These are phyloP conservation scores for Xylaria sp. DNA, from an alignment of 2,329 filamentous ascomycete genomes.

Conservation along the genomic window DNA sequence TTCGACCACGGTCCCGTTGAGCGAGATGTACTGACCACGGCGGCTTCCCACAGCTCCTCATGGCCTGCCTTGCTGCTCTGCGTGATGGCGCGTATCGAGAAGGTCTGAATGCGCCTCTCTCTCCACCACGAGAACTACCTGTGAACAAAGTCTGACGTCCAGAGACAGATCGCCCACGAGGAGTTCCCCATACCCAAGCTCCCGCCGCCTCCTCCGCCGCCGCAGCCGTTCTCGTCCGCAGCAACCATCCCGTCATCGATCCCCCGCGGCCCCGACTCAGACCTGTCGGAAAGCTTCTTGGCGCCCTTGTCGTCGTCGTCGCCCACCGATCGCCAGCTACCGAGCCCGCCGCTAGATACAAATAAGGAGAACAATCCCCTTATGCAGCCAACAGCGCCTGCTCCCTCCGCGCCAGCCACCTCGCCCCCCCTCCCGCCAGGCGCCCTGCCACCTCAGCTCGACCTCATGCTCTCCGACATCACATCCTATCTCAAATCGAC, in stretches of 20 bases:
- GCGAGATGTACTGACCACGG: slow-evolving; percentile 37
- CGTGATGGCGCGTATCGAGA: slow-evolving; percentile 59
- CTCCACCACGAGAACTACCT: not conserved
- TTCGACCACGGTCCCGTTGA: slow-evolving; percentile 10
- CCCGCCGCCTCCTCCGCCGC: slow-evolving; percentile 52
- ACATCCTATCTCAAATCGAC: slow-evolving; percentile 67
- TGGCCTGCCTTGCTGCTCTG: slow-evolving; percentile 54
- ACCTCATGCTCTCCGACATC: slow-evolving; percentile 70
- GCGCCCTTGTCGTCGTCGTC: slow-evolving; percentile 60
- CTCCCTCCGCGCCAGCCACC: slow-evolving; percentile 38
- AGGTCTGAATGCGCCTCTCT: slow-evolving; percentile 53
- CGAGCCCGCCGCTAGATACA: slow-evolving; percentile 63
- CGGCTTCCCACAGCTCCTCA: slow-evolving; percentile 45
- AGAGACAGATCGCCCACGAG: slow-evolving; percentile 73
- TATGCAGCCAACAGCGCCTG: slow-evolving; percentile 10
- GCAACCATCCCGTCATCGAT: slow-evolving; percentile 44
- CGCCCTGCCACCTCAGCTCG: slow-evolving; percentile 71
- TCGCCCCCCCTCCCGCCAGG: slow-evolving; percentile 50
- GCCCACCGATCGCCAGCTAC: slow-evolving; percentile 51
- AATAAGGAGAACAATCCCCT: slow-evolving; percentile 72
- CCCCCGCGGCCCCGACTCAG: slow-evolving; percentile 51
- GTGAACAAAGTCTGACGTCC: slow-evolving; percentile 21
- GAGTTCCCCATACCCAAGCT: slow-evolving; percentile 78
- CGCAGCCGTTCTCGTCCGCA: slow-evolving; percentile 28
- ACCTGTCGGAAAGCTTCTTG: slow-evolving; percentile 55